Percentiles rank a stretch among this genome's conserved stretches.
These are phyloP conservation scores for Metarhizium guizhouense DNA, from an alignment of 2,329 filamentous ascomycete genomes.

Conservation along the genomic window DNA sequence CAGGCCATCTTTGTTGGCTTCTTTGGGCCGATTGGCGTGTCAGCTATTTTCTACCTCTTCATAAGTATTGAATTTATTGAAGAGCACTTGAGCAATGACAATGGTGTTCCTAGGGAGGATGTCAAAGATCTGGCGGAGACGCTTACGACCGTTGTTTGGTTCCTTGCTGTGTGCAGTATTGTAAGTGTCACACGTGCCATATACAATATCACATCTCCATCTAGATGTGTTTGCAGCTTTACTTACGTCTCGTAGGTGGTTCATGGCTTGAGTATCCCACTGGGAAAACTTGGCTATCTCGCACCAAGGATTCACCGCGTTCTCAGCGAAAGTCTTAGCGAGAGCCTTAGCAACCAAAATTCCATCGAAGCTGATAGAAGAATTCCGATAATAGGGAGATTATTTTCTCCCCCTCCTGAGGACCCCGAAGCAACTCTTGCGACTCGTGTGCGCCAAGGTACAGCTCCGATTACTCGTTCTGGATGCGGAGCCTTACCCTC, in stretches of 20 bases:
- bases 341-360: background rate
- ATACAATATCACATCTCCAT: too few species aligned
- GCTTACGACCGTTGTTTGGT: conserved; percentile 73
- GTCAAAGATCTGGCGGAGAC: conserved; percentile 56
- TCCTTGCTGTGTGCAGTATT: conserved; percentile 73
- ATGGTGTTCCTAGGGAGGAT: conserved; percentile 55
- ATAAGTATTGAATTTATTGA: conserved; percentile 67
- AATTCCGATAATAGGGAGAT: too few species aligned
- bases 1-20: conserved; percentile 86
- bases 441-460: conserved; percentile 3
- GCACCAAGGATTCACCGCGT: conserved; percentile 48
- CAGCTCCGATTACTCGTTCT: background rate
- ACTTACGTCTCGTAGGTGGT: too few species aligned
- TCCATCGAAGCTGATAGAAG: background rate
- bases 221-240: too few species aligned
- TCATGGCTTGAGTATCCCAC: conserved; percentile 73
- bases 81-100: conserved; percentile 37
- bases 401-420: too few species aligned
- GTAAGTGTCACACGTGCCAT: too few species aligned
- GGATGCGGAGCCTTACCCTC: conserved; percentile 2
- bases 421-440: conserved; percentile 3
- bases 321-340: conserved; percentile 14
- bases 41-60: conserved; percentile 84
- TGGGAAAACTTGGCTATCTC: conserved; percentile 58
- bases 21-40: conserved; percentile 87